Conservation (phyloP, 2,329 filamentous ascomycete genomes). For the Paecilomyces sp. region DNA sequence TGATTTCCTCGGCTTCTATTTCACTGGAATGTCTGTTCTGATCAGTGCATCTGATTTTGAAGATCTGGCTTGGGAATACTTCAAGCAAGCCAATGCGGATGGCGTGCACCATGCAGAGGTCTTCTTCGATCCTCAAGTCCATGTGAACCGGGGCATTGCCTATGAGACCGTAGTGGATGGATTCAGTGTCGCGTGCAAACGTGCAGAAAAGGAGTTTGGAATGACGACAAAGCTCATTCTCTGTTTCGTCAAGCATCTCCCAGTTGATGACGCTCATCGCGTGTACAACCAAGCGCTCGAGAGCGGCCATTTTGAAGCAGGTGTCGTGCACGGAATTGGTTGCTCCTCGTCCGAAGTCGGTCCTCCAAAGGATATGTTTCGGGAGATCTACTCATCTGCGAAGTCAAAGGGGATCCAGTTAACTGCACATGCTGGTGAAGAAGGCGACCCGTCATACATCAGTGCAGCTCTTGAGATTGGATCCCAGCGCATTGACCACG, state of each 20-base stretch:
- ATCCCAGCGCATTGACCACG: constrained; percentile 67
- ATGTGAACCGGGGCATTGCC: constrained; percentile 55
- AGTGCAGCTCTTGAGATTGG: constrained; percentile 56
- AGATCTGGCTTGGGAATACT: constrained; percentile 65
- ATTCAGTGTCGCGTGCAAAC: constrained; percentile 52
- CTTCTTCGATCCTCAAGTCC: constrained; percentile 76
- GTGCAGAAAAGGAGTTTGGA: constrained; percentile 56
- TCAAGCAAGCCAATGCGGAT: constrained; percentile 55
- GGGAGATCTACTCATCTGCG: constrained; percentile 53
- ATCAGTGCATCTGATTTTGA: constrained; percentile 62
- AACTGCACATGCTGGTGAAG: constrained; percentile 73
- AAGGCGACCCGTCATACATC: constrained; percentile 63
- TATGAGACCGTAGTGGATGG: constrained; percentile 60
- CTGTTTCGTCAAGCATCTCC: constrained; percentile 66
- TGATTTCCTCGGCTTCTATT: constrained; percentile 74
- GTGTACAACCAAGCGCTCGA: constrained; percentile 34
- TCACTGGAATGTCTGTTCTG: constrained; percentile 66
- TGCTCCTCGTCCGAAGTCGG: constrained; percentile 58
- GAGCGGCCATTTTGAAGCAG: constrained; percentile 35
- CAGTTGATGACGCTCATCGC: constrained; percentile 48
- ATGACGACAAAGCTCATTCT: constrained; percentile 61
- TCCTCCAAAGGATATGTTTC: constrained; percentile 53
- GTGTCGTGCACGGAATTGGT: constrained; percentile 56
- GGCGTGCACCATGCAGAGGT: constrained; percentile 67
- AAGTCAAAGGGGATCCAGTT: constrained; percentile 47